Conservation (phyloP, 106 monocot species). For the Chionographis japonica region DNA sequence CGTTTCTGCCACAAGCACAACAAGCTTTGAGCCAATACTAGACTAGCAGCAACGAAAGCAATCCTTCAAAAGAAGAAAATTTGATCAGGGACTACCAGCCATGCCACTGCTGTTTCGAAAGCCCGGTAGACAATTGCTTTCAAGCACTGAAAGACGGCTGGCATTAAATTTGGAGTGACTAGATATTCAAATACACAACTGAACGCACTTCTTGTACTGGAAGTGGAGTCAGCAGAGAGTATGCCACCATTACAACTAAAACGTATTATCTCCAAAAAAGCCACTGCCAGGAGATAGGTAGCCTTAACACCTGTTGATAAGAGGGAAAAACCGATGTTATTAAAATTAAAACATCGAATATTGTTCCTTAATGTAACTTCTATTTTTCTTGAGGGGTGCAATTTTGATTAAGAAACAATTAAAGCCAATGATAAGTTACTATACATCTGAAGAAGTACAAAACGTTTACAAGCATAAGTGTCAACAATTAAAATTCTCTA, state of each 20-base stretch:
- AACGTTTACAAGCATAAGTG: neutral
- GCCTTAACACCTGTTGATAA: conserved; percentile 85
- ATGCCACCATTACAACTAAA: conserved; percentile 94
- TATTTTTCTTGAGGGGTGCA: neutral
- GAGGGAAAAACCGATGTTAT: neutral
- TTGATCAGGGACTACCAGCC: conserved; percentile 60
- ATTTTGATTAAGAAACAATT: neutral
- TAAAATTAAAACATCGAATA: neutral
- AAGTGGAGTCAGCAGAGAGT: conserved; percentile 36
- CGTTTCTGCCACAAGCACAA: neutral
- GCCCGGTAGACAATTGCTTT: conserved; percentile 83
- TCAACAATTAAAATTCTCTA: neutral
- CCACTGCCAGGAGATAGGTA: conserved; percentile 88
- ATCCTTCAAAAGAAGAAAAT: neutral
- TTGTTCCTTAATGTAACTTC: neutral
- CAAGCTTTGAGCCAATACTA: neutral
- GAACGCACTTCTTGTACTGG: conserved; percentile 68
- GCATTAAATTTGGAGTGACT: conserved; percentile 78
- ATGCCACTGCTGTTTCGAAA: conserved; percentile 77
- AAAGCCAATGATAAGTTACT: neutral
- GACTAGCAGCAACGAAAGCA: neutral
- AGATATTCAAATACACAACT: conserved; percentile 95
- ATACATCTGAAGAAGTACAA: neutral
- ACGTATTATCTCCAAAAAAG: conserved; percentile 88
- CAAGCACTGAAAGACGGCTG: conserved; percentile 85